Evolutionary conservation across 495 filamentous ascomycete genomes (phyloP).

Genomic region (Neurospora intermedia): DNA sequence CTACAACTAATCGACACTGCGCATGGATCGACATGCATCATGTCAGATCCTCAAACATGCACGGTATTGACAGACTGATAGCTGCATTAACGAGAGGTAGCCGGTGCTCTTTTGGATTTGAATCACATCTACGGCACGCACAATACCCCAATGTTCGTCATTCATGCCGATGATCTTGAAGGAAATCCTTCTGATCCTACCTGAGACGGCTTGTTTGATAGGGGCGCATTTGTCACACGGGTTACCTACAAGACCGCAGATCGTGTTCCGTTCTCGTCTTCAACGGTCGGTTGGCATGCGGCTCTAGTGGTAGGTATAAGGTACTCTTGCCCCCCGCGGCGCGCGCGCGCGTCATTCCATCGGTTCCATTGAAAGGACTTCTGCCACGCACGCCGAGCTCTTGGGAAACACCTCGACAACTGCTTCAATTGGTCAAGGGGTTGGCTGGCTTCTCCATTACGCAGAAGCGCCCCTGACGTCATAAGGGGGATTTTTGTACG

Average conservation of each 20-base stretch:
- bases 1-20: neutral
- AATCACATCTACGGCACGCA: neutral
- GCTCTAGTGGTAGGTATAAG: neutral
- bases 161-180: neutral
- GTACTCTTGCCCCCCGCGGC: neutral
- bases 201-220: neutral
- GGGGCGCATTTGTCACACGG: neutral
- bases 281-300: neutral
- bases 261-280: neutral
- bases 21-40: neutral
- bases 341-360: neutral
- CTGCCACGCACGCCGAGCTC: neutral
- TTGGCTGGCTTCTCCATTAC: neutral
- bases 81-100: neutral
- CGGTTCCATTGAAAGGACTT: neutral
- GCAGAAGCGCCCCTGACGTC: neutral
- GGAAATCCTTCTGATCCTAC: neutral
- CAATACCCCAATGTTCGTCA: neutral
- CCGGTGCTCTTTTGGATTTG: neutral
- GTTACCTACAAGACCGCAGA: neutral
- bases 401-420: neutral
- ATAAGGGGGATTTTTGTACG: neutral
- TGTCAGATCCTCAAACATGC: neutral
- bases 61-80: neutral
- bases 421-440: neutral